phyloP scores from a whole-genome alignment of 169 alveolate species.

The Amoebophrya sp. region DNA sequence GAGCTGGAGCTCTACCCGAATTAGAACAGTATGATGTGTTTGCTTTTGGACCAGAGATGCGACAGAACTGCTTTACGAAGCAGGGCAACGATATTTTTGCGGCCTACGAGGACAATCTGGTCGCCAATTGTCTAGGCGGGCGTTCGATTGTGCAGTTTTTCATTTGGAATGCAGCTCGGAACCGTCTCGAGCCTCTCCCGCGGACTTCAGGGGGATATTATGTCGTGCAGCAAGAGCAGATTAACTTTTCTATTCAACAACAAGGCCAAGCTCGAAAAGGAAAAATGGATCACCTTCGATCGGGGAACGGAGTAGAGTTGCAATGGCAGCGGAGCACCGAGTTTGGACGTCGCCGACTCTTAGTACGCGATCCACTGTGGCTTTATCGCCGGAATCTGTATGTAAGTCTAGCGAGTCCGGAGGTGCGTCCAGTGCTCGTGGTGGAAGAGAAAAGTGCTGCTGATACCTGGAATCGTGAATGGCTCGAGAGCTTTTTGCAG shows the following conservation, averaged over 20 bases:
- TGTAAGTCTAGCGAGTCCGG: not conserved
- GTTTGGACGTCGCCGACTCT: not conserved
- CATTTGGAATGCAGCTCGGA: not conserved
- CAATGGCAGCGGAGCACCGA: not conserved
- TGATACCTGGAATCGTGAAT: not conserved
- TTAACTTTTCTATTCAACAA: not conserved
- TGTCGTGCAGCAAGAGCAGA: not conserved
- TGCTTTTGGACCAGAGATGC: not conserved
- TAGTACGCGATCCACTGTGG: not conserved
- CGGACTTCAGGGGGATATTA: not conserved
- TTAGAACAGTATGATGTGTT: not conserved
- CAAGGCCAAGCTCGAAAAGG: too few species aligned
- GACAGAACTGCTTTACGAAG: conserved; percentile 19
- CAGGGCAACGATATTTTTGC: not conserved
- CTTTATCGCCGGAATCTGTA: not conserved
- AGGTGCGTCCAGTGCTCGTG: not conserved
- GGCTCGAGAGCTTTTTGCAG: not conserved
- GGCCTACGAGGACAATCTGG: not conserved
- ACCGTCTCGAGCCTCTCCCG: not conserved
- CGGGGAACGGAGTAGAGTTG: not conserved
- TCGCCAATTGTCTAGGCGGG: not conserved
- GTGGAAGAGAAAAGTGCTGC: not conserved
- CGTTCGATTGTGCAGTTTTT: not conserved
- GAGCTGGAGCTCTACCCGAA: too few species aligned
- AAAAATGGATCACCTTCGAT: too few species aligned